Conservation (phyloP, 495 filamentous ascomycete species). For the Lepraria neglecta region DNA sequence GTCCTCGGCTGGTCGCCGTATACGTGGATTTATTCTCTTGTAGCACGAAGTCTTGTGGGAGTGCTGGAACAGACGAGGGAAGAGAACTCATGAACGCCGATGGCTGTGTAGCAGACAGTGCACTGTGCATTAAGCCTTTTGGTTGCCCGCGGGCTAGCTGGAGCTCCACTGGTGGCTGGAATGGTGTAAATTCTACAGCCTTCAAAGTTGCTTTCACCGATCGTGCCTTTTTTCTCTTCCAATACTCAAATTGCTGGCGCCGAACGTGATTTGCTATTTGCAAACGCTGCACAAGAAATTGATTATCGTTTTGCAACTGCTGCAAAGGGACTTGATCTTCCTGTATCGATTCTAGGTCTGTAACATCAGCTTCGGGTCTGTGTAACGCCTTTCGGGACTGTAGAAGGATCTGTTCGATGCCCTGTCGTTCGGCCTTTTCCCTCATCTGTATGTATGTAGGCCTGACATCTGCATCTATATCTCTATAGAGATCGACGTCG, state of each 20-base stretch:
- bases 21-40: background rate
- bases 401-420: background rate
- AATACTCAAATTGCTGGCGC: conserved; percentile 29
- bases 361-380: too few species aligned
- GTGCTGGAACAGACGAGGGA: background rate
- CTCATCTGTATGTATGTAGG: background rate
- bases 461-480: background rate
- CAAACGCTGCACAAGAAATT: conserved; percentile 22
- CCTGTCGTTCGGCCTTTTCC: background rate
- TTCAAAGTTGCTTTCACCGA: background rate
- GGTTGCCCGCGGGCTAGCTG: too few species aligned
- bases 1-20: conserved; percentile 1
- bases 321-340: too few species aligned
- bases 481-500: conserved; percentile 9
- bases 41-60: background rate
- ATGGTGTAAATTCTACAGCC: background rate
- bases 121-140: background rate
- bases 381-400: background rate
- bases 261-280: conserved; percentile 25
- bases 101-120: background rate
- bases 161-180: too few species aligned
- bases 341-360: too few species aligned
- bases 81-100: background rate
- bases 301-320: too few species aligned
- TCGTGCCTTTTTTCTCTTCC: conserved; percentile 12